Evolutionary conservation across 768 basidiomycete genomes (phyloP).

Genomic region (Amanita rubescens): DNA sequence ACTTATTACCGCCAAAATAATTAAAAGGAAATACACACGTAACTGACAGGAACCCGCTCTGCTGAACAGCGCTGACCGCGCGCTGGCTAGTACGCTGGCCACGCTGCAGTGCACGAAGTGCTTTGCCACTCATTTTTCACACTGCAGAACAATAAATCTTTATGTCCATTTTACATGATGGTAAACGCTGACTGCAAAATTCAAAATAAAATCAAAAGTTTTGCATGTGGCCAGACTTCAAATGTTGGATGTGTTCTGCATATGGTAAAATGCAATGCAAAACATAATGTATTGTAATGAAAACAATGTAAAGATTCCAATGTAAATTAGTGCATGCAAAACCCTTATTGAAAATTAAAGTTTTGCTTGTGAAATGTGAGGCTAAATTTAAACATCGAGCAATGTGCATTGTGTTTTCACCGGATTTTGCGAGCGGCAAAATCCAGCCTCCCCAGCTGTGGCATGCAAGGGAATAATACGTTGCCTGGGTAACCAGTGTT

Average conservation of each 20-base stretch:
- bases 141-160: neutral
- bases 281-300: neutral
- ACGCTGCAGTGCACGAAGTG: neutral
- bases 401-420: neutral
- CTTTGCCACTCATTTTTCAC: slow-evolving; percentile 1
- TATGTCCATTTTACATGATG: neutral
- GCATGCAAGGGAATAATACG: too few relatives aligned
- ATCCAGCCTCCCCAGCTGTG: neutral
- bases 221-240: too few relatives aligned
- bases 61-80: neutral
- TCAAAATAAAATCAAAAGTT: neutral
- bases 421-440: neutral
- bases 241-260: too few relatives aligned
- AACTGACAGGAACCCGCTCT: neutral
- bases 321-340: neutral
- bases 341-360: neutral
- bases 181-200: neutral
- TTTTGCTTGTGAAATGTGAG: neutral
- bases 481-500: neutral
- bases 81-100: neutral
- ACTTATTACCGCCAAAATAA: too few relatives aligned
- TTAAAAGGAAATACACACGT: neutral
- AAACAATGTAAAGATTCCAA: neutral
- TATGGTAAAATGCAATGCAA: neutral
- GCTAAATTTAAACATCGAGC: neutral